Percentiles rank a stretch among this genome's conserved stretches.
Evolutionary conservation across 2,329 filamentous ascomycete species (phyloP).

Genomic region (Fragosphaeria purpurea): DNA sequence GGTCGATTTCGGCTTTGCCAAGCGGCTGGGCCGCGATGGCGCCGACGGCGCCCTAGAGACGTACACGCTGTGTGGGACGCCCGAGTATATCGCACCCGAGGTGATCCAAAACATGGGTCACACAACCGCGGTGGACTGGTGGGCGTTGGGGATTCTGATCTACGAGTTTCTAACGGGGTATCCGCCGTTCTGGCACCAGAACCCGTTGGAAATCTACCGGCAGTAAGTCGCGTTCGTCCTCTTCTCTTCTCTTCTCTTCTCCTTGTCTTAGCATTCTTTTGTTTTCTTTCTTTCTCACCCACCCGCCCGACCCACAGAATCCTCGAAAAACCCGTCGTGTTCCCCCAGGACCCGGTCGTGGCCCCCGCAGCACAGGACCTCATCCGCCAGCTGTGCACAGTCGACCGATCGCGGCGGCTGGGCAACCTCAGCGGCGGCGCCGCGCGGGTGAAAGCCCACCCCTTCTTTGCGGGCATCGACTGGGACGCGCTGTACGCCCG

Average conservation of each 20-base stretch:
- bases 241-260: neutral
- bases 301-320: conserved; percentile 40
- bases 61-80: conserved; percentile 63
- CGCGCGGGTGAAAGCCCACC: conserved; percentile 59
- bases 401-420: conserved; percentile 66
- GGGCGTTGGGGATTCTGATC: conserved; percentile 74
- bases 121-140: conserved; percentile 73
- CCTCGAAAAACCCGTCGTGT: conserved; percentile 66
- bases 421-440: conserved; percentile 72
- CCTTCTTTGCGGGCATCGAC: conserved; percentile 63
- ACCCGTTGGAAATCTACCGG: conserved; percentile 80
- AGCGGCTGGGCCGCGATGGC: conserved; percentile 54
- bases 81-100: conserved; percentile 71
- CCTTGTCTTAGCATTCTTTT: neutral
- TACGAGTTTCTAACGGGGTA: conserved; percentile 81
- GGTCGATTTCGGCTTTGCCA: conserved; percentile 79
- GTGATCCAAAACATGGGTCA: conserved; percentile 76
- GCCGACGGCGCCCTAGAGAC: conserved; percentile 44
- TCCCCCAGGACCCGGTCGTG: conserved; percentile 57
- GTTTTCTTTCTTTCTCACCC: too few relatives aligned
- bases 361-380: conserved; percentile 62
- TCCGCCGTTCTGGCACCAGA: conserved; percentile 79
- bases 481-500: conserved; percentile 64
- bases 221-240: conserved; percentile 37
- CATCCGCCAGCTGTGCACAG: conserved; percentile 65